Conservation (phyloP, 108 stramenopile genomes). For the Mayamaea pseudoterrestris region DNA sequence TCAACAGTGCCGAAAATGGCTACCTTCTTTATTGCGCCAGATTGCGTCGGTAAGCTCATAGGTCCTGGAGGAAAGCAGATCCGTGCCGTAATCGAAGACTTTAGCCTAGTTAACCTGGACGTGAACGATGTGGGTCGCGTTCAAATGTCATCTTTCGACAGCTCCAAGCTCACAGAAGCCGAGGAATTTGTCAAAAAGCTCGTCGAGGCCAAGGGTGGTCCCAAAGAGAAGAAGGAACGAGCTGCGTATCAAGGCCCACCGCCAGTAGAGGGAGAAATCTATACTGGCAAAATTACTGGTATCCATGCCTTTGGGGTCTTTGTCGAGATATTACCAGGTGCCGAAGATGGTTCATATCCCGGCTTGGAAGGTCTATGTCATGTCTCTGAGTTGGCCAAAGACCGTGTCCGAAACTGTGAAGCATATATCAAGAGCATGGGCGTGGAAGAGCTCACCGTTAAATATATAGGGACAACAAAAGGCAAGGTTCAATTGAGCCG, state of each 20-base stretch:
- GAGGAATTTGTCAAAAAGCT: constrained; percentile 46
- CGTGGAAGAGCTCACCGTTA: constrained; percentile 62
- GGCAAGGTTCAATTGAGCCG: constrained; percentile 66
- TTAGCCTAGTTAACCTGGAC: constrained; percentile 52
- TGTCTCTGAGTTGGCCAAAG: constrained; percentile 67
- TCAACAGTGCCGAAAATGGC: constrained; percentile 53
- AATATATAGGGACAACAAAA: constrained; percentile 62
- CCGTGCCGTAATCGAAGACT: constrained; percentile 76
- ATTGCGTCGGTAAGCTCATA: constrained; percentile 70
- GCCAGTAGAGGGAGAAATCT: constrained; percentile 55
- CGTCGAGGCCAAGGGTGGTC: constrained; percentile 28
- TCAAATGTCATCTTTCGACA: constrained; percentile 48
- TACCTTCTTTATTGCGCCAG: constrained; percentile 39
- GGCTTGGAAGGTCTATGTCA: constrained; percentile 75
- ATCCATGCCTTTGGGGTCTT: constrained; percentile 79
- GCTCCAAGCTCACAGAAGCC: constrained; percentile 50
- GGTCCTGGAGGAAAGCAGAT: constrained; percentile 83
- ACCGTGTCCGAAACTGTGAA: constrained; percentile 73
- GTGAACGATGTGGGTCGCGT: constrained; percentile 54
- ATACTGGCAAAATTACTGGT: constrained; percentile 68
- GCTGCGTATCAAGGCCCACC: constrained; percentile 62
- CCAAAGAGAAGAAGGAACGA: constrained; percentile 10
- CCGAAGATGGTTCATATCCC: constrained; percentile 68
- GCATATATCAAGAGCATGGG: constrained; percentile 51
- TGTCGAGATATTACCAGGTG: constrained; percentile 67